Conservation (phyloP, 805 yeast species). For the Suhomyces xylopsoci region DNA sequence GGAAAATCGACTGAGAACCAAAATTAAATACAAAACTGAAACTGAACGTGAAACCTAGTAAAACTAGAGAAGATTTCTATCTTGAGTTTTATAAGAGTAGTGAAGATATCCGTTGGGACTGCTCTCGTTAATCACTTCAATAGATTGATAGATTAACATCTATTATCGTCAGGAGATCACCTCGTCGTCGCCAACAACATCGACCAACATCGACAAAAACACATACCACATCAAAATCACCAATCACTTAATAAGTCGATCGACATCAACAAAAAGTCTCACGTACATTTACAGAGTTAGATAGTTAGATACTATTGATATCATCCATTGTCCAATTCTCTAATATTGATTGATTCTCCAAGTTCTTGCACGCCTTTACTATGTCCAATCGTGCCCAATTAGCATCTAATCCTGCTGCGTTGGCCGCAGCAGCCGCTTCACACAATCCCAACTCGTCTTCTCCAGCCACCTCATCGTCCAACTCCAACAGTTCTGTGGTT, state of each 20-base stretch:
- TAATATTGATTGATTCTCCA: not conserved
- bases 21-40: not conserved
- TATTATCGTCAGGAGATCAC: not conserved
- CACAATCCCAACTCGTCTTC: constrained; percentile 19
- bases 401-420: constrained; percentile 35
- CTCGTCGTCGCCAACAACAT: not conserved
- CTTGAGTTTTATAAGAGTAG: not conserved
- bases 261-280: not conserved
- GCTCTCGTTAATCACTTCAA: not conserved
- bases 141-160: not conserved
- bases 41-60: not conserved
- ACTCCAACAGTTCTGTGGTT: constrained; percentile 40
- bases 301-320: too few species aligned
- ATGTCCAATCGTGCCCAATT: constrained; percentile 29
- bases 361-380: too few species aligned
- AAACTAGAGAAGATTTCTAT: not conserved
- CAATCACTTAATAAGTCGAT: not conserved
- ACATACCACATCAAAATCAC: not conserved
- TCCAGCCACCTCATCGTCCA: constrained; percentile 13
- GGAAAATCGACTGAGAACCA: not conserved
- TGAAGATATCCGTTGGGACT: not conserved
- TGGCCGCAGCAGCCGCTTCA: constrained; percentile 37
- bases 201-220: not conserved
- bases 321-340: not conserved
- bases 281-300: too few species aligned